Base-by-base conservation (phyloP, 2,329 filamentous ascomycete genomes). In the Bisporella sp. region DNA sequence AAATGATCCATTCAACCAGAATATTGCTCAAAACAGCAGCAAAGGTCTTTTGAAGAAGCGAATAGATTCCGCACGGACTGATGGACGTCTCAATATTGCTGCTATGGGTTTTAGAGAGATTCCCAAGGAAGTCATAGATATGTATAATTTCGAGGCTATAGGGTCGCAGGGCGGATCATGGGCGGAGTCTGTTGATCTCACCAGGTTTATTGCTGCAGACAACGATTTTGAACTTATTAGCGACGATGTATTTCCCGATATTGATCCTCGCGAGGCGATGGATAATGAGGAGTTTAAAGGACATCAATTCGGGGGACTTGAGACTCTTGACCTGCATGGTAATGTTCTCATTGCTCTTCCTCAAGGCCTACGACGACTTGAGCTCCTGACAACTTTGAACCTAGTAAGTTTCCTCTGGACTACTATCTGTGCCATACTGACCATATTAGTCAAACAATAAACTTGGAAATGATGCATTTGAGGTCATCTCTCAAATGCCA, bases 131-230 rank as follows among this genome's bases (percentile, higher is more conserved):
- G 87, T 97, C 0, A 72, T 95, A 69, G 81, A 83, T 49, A 97
- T 97, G 91, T 97, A 96, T 65, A 87, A 90, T 59, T 74, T 88
- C 13, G 83, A 90, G 48, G 76, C 79, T 1, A 76, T 82, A 49
- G 80, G 84, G 37, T 74, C 73, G 9, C 72, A 77, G 28, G 81
- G 78, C 35, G 78, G 82, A 8, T 81, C 84, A 33, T 97, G 93
- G 93, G 90, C 90, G 2, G 92, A 97, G 67, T 85, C 87, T 52
- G 89, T 97, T 8, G 92, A 97, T 63, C 71, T 97, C 43, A 86
- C 84, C 1, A 82, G 86, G 54, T 82, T 97, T 46, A 81, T 93
- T 56, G 90, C 87, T 5, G 90, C 92, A 6, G 90, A 96, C 63
- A 97, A 99, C 62, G 88, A 96, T 62, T 68, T 99, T 45, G 82